Evolutionary conservation across 169 alveolate species (phyloP).

Genomic region (Plasmodium gonderi): DNA sequence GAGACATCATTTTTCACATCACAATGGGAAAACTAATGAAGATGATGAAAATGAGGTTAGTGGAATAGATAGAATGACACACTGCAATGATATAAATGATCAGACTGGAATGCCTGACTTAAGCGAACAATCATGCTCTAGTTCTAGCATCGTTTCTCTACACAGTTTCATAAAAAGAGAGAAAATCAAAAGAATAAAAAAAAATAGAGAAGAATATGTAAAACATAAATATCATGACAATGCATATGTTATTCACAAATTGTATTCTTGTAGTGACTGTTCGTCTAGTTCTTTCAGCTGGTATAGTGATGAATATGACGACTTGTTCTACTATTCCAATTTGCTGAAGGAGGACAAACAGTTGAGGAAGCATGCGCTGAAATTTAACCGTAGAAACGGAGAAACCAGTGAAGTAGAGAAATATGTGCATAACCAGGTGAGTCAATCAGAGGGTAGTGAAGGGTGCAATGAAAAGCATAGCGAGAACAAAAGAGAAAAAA

Average conservation of each 20-base stretch:
- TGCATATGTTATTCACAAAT: slow-evolving; percentile 23
- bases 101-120: not conserved
- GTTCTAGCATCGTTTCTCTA: slow-evolving; percentile 64
- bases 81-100: not conserved
- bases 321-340: slow-evolving; percentile 36
- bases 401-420: not conserved
- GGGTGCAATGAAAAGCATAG: not conserved
- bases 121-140: slow-evolving; percentile 60
- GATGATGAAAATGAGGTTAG: not conserved
- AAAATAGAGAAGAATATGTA: slow-evolving; percentile 48
- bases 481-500: not conserved
- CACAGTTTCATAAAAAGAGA: slow-evolving; percentile 36
- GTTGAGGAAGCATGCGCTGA: not conserved
- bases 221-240: slow-evolving; percentile 62
- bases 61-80: not conserved
- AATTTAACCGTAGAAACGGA: not conserved
- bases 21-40: not conserved
- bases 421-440: not conserved
- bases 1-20: not conserved
- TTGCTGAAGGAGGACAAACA: slow-evolving; percentile 34
- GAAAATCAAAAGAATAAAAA: slow-evolving; percentile 16
- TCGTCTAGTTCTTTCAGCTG: slow-evolving; percentile 69
- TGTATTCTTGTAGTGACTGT: slow-evolving; percentile 64
- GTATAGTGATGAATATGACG: slow-evolving; percentile 40
- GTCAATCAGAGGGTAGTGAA: not conserved